phyloP scores from a whole-genome alignment of 2,329 filamentous ascomycete species.

The Achaetomium macrosporum region DNA sequence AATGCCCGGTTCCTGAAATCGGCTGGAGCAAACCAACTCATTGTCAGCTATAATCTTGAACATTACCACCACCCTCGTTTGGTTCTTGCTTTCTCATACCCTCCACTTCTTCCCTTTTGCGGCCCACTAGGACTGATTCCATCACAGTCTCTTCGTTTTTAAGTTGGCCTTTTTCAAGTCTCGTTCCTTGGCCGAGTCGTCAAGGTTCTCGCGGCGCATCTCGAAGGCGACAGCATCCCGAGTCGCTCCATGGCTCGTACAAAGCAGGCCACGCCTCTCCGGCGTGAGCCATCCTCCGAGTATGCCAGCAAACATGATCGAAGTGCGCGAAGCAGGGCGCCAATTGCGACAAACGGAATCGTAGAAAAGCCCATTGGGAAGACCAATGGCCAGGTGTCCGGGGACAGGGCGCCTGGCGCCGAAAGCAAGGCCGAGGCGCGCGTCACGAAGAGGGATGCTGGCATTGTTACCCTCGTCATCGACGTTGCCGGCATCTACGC shows the following conservation, averaged over 20 bases:
- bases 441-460: conserved; percentile 45
- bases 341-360: conserved; percentile 29
- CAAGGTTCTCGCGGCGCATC: background rate
- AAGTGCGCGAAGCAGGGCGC: conserved; percentile 17
- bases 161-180: background rate
- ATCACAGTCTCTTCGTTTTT: background rate
- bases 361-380: conserved; percentile 26
- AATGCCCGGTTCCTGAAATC: conserved; percentile 1
- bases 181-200: background rate
- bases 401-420: background rate
- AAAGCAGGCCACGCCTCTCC: conserved; percentile 61
- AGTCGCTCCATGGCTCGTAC: conserved; percentile 56
- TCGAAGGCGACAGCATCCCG: background rate
- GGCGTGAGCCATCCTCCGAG: conserved; percentile 62
- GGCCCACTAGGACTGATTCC: background rate
- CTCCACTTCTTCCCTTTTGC: background rate
- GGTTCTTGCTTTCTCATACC: background rate
- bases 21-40: background rate
- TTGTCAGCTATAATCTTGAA: background rate
- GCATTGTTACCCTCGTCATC: conserved; percentile 69
- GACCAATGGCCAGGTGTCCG: conserved; percentile 2
- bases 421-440: background rate
- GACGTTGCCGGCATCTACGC: conserved; percentile 95
- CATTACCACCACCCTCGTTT: background rate
- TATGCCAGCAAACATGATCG: conserved; percentile 48